These are phyloP conservation scores for Chlamydomonas sp. DNA, from an alignment of 139 green algal genomes.

Conservation along the genomic window DNA sequence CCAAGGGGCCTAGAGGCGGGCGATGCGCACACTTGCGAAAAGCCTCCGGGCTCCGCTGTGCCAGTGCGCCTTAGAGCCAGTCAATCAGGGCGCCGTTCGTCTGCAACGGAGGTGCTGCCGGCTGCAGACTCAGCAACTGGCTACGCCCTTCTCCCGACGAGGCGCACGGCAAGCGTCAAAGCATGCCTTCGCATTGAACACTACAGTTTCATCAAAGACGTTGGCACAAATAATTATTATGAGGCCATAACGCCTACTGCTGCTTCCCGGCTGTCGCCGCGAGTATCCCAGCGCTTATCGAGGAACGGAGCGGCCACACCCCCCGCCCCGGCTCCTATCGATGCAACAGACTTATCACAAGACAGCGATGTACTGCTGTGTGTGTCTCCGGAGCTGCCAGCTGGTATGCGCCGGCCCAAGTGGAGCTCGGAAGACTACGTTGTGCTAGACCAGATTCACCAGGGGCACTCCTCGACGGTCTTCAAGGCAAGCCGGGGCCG, in stretches of 20 bases:
- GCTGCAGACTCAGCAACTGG: too few relatives aligned
- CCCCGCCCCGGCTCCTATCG: not conserved
- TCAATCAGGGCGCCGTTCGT: too few relatives aligned
- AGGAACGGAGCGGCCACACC: not conserved
- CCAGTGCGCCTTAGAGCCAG: too few relatives aligned
- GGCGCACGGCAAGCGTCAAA: too few relatives aligned
- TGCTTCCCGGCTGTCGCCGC: not conserved
- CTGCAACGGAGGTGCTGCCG: too few relatives aligned
- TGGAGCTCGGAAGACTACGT: constrained; percentile 55
- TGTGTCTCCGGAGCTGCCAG: constrained; percentile 33
- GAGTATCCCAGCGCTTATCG: not conserved
- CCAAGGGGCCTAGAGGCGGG: too few relatives aligned
- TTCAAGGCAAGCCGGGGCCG: constrained; percentile 16
- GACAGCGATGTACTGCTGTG: constrained; percentile 37
- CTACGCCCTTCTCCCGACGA: too few relatives aligned
- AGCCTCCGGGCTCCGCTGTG: too few relatives aligned
- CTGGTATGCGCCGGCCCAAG: constrained; percentile 44
- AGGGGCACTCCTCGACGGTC: constrained; percentile 48
- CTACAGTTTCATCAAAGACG: constrained; percentile 26
- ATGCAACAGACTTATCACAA: not conserved
- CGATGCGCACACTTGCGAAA: too few relatives aligned
- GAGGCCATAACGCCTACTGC: constrained; percentile 20
- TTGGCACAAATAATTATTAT: constrained; percentile 21
- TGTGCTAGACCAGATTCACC: constrained; percentile 52
- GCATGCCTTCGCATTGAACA: constrained; percentile 26